phyloP scores from a whole-genome alignment of 495 filamentous ascomycete species.

The Penicillium turbatum region DNA sequence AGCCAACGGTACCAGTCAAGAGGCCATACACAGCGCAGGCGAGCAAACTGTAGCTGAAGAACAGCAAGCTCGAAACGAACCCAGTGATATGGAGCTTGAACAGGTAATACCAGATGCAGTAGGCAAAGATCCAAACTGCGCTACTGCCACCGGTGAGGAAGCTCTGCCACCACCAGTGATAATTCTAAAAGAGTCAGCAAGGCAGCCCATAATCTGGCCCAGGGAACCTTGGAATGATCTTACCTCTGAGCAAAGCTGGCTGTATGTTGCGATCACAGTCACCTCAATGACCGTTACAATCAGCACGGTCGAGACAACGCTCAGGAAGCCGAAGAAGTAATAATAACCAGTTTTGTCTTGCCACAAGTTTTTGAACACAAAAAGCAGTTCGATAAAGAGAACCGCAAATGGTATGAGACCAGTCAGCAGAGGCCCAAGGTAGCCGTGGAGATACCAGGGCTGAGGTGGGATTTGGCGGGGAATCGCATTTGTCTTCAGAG shows the following conservation, averaged over 20 bases:
- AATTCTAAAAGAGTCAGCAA: conserved; percentile 55
- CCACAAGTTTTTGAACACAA: conserved; percentile 89
- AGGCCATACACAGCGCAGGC: conserved; percentile 82
- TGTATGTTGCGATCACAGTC: conserved; percentile 84
- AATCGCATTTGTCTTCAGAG: conserved; percentile 73
- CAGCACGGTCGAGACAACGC: conserved; percentile 68
- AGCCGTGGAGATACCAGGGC: conserved; percentile 69
- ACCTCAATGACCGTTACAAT: conserved; percentile 82
- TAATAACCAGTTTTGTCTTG: conserved; percentile 93
- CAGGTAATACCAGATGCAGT: conserved; percentile 84
- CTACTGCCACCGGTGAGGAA: conserved; percentile 79
- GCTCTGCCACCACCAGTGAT: conserved; percentile 95
- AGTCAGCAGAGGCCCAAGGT: conserved; percentile 63
- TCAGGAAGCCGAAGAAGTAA: conserved; percentile 90
- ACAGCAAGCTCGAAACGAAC: conserved; percentile 74
- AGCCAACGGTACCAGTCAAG: conserved; percentile 82
- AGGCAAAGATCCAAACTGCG: conserved; percentile 80
- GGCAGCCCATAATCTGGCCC: background rate
- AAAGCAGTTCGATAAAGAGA: conserved; percentile 89
- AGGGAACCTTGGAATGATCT: conserved; percentile 13
- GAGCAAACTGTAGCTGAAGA: conserved; percentile 80
- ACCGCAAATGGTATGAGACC: conserved; percentile 89
- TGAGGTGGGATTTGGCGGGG: conserved; percentile 73
- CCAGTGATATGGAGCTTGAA: conserved; percentile 79
- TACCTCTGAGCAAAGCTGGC: conserved; percentile 75